Evolutionary conservation across 768 basidiomycete species (phyloP), one percentile per base, ranked within the genome.

Genomic region (Lactifluus piperatus): DNA sequence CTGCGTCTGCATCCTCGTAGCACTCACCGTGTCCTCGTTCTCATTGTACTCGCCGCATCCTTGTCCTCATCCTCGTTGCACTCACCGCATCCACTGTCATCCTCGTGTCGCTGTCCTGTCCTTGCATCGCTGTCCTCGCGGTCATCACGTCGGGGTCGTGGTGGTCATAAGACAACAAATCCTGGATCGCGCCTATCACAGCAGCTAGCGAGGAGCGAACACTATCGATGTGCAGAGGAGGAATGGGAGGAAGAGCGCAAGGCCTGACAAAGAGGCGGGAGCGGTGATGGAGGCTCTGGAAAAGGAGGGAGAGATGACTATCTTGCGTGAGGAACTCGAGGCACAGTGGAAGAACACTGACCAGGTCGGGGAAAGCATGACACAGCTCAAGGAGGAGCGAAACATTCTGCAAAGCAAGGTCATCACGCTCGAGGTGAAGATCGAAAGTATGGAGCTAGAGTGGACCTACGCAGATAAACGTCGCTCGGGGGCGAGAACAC

Each of bases 341-440:
- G 80, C 82, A 10, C 86, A 88, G 70, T 88, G 86, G 86, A 73
- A 75, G 34, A 74, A 81, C 57, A 82, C 85, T 7, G 85, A 87
- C 71, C 73, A 73, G 58, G 70, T 74, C 14, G 71, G 73, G n/a
- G 82, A 83, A 63, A 74, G 72, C 64, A 72, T 80, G 9, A 67
- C 74, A 34, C 68, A 68, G 30, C 68, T 81, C 36, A 63, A 65
- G 60, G 63, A 58, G 24, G 71, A 74, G 57, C 65, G 68, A 50
- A 68, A 72, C 30, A 66, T 62, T 44, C 56, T 71, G 30, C 60
- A 70, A 32, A 63, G 43, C 2, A 69, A 72, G 56, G 57, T 69
- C 20, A 71, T 68, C 14, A 64, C 64, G 32, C 65, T 66, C 27
- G 65, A 64, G 32, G 51, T 51, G 39, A 65, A 57, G 51, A 46